A percentile compares a stretch with the other conserved stretches of the same genome.
Evolutionary conservation across 2,329 filamentous ascomycete species (phyloP).

Genomic region (Aureobasidium uvarum): DNA sequence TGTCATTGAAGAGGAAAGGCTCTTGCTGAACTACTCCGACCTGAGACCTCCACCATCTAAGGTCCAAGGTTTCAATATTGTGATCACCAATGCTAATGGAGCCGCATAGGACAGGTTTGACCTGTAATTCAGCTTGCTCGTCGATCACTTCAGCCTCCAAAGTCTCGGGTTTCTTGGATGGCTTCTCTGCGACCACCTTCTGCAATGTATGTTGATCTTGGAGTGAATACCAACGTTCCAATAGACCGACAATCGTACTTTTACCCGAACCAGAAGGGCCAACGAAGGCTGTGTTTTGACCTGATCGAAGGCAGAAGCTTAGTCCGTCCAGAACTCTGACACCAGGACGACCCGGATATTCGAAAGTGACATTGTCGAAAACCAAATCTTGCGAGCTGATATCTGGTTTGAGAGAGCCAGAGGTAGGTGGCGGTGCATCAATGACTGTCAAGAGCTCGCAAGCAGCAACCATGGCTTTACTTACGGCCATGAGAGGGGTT

Average conservation of each 20-base stretch:
- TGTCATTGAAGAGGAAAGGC: conserved; percentile 85
- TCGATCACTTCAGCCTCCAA: background rate
- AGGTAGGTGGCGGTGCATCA: background rate
- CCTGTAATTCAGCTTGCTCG: background rate
- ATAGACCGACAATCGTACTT: conserved; percentile 84
- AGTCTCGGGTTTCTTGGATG: too few relatives aligned
- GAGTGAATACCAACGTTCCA: conserved; percentile 84
- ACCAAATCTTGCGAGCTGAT: conserved; percentile 73
- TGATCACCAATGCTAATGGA: conserved; percentile 78
- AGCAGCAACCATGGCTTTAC: conserved; percentile 10
- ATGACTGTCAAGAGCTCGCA: conserved; percentile 8
- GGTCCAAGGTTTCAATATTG: conserved; percentile 82
- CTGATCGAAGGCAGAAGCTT: conserved; percentile 76
- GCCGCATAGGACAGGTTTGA: conserved; percentile 63
- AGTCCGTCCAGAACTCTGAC: conserved; percentile 87
- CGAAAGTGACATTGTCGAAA: conserved; percentile 82
- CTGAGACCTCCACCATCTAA: conserved; percentile 84
- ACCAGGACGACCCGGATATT: conserved; percentile 89
- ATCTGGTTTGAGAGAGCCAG: conserved; percentile 2
- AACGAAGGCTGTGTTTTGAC: conserved; percentile 95
- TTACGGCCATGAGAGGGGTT: background rate
- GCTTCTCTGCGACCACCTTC: background rate
- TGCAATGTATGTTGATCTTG: background rate
- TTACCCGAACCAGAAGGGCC: conserved; percentile 95
- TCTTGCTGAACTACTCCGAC: conserved; percentile 96